These are phyloP conservation scores for Circinella minor DNA, from an alignment of 371 early-diverging fungal genomes.

Conservation along the genomic window DNA sequence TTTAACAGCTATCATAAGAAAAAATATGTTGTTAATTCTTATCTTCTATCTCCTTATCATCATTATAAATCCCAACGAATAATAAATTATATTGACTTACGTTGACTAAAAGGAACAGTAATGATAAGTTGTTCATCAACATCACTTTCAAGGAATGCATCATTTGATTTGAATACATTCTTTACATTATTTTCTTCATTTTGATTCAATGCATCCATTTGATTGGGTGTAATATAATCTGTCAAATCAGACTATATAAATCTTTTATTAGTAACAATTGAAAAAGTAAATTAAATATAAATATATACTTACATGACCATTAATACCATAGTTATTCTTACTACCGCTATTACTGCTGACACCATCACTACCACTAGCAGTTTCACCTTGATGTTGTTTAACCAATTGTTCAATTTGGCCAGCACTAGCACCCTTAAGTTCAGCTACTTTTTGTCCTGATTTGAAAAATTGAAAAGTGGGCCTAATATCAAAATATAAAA, in stretches of 20 bases:
- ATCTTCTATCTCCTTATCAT: too few species aligned
- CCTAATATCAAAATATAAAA: conserved; percentile 29
- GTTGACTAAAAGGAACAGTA: conserved; percentile 85
- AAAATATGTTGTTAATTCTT: too few species aligned
- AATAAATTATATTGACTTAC: conserved; percentile 22
- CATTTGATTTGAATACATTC: conserved; percentile 77
- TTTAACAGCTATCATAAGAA: conserved; percentile 76
- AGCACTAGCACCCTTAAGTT: conserved; percentile 74
- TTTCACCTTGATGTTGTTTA: conserved; percentile 51
- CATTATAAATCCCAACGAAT: too few species aligned
- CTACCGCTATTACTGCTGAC: conserved; percentile 24
- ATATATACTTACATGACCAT: conserved; percentile 53
- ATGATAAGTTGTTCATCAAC: conserved; percentile 94
- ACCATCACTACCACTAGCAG: conserved; percentile 23
- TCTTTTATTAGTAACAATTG: not conserved
- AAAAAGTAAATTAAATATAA: not conserved
- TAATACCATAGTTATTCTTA: conserved; percentile 49
- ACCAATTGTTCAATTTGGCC: conserved; percentile 55
- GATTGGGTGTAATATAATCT: conserved; percentile 70
- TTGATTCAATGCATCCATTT: conserved; percentile 91
- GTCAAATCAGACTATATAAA: conserved; percentile 65
- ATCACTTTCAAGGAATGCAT: conserved; percentile 80
- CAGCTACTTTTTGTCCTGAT: conserved; percentile 63
- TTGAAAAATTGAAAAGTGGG: conserved; percentile 73
- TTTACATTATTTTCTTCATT: conserved; percentile 72